phyloP scores from a whole-genome alignment of 352 stramenopile species.

The Globisporangium iwayamae region DNA sequence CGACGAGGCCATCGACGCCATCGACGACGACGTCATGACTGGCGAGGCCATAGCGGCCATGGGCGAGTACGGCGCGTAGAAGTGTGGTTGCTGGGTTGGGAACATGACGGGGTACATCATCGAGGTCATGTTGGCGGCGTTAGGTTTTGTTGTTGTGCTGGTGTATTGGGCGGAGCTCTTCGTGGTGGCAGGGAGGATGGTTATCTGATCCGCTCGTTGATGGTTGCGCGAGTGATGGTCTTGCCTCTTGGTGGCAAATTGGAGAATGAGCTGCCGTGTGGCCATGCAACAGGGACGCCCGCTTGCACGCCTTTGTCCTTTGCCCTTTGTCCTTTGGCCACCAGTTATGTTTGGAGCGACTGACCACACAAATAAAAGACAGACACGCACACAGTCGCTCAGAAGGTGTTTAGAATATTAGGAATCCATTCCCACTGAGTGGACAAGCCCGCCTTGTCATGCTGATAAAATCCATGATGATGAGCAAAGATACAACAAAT shows the following conservation, averaged over 20 bases:
- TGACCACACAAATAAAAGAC: too few species aligned
- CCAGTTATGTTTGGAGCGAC: too few species aligned
- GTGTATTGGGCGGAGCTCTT: not conserved
- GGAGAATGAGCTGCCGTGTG: slow-evolving; percentile 1
- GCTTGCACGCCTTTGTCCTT: too few species aligned
- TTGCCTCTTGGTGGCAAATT: slow-evolving; percentile 8
- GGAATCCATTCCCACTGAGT: too few species aligned
- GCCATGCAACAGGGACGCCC: not conserved
- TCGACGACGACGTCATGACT: not conserved
- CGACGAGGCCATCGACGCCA: too few species aligned
- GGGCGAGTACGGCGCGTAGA: not conserved
- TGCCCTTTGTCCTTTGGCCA: too few species aligned
- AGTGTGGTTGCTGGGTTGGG: slow-evolving; percentile 4
- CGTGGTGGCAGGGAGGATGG: not conserved
- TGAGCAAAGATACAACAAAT: too few species aligned
- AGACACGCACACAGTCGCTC: too few species aligned
- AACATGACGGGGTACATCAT: slow-evolving; percentile 17
- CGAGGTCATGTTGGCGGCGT: slow-evolving; percentile 6
- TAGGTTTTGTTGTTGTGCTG: not conserved
- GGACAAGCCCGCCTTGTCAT: too few species aligned
- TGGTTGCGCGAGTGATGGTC: not conserved
- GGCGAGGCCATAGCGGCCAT: too few species aligned
- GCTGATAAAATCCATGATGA: too few species aligned
- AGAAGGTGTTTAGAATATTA: too few species aligned
- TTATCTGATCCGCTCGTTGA: not conserved